These are phyloP conservation scores for Oryza coarctata DNA, from an alignment of 176 grass and related monocot species.

Conservation along the genomic window DNA sequence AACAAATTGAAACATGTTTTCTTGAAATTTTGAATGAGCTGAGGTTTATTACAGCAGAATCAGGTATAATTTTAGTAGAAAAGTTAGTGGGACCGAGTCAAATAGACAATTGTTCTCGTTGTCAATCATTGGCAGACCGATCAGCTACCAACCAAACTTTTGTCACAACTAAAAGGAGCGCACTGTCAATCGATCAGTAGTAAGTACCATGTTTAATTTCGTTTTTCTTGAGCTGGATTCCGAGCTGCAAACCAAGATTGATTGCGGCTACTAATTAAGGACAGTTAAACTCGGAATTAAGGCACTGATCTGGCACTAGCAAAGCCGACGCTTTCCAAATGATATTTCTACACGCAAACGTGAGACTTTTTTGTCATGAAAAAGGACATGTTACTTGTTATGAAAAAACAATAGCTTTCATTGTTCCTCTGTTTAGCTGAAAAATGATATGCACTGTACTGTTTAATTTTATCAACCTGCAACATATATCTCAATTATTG, in stretches of 20 bases:
- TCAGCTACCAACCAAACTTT: not conserved
- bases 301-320: not conserved
- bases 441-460: not conserved
- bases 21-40: not conserved
- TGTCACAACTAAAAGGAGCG: not conserved
- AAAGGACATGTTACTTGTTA: not conserved
- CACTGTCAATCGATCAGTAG: not conserved
- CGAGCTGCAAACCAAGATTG: not conserved
- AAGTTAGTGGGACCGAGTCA: not conserved
- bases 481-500: not conserved
- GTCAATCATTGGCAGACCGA: not conserved
- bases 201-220: not conserved
- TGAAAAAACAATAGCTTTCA: not conserved
- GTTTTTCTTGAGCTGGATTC: not conserved
- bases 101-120: not conserved
- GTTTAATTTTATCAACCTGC: not conserved
- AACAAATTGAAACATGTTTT: not conserved
- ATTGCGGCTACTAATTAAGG: slow-evolving; percentile 39
- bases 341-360: not conserved
- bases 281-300: slow-evolving; percentile 14
- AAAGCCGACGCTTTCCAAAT: not conserved
- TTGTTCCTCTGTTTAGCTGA: not conserved
- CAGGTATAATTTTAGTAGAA: not conserved
- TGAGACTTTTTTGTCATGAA: slow-evolving; percentile 9
- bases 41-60: not conserved